Evolutionary conservation across 345 rosid genomes (phyloP).

Genomic region (Gossypium rotundifolium): DNA sequence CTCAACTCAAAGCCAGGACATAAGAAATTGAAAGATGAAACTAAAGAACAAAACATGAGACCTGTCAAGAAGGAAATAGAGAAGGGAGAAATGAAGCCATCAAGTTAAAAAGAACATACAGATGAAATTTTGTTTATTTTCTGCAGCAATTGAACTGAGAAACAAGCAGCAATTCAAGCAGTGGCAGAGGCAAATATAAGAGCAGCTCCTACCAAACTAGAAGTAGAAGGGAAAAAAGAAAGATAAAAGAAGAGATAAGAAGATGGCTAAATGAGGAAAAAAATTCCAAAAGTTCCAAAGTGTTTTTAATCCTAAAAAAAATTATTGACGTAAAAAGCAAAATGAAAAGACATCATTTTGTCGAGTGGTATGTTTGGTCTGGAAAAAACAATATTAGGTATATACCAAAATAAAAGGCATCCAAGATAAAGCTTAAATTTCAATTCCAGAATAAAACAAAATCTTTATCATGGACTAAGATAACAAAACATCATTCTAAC

Average conservation of each 20-base stretch:
- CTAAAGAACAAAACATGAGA: neutral
- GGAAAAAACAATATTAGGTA: too few relatives aligned
- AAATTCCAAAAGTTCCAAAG: conserved; percentile 13
- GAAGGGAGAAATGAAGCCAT: neutral
- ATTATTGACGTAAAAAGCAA: conserved; percentile 1
- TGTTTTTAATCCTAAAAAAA: neutral
- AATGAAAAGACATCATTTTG: neutral
- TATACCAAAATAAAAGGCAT: neutral
- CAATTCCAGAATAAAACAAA: neutral
- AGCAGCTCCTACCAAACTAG: conserved; percentile 13
- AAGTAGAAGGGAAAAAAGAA: conserved; percentile 22
- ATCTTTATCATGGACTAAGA: too few relatives aligned
- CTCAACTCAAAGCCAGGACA: neutral
- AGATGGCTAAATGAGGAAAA: conserved; percentile 17
- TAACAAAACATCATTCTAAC: too few relatives aligned
- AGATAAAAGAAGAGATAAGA: conserved; percentile 24
- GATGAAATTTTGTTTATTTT: neutral
- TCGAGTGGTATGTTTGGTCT: too few relatives aligned
- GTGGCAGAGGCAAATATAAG: conserved; percentile 12
- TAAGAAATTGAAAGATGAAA: neutral
- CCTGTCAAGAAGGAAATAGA: neutral
- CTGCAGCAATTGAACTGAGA: neutral
- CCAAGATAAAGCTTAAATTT: neutral
- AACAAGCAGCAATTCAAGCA: conserved; percentile 10
- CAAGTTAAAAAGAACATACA: neutral